Evolutionary conservation across 1,284 basidiomycete species (phyloP).

Genomic region (Blastosporella zonata): DNA sequence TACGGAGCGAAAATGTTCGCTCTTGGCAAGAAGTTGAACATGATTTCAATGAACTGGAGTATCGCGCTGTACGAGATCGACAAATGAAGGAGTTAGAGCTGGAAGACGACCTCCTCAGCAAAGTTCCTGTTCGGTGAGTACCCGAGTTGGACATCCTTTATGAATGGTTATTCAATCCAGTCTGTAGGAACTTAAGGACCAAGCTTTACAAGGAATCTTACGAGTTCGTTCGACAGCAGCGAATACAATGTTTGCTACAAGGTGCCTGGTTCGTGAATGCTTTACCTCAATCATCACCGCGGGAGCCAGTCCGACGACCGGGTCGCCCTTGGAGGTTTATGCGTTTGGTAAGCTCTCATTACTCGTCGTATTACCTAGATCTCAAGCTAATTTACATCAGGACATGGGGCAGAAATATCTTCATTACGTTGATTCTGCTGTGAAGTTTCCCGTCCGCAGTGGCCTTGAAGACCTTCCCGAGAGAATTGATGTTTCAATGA

Average conservation of each 20-base stretch:
- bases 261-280: conserved; percentile 92
- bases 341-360: conserved; percentile 62
- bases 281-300: conserved; percentile 48
- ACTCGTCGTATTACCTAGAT: neutral
- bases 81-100: conserved; percentile 94
- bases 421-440: conserved; percentile 77
- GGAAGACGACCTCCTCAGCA: conserved; percentile 87
- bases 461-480: conserved; percentile 88
- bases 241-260: conserved; percentile 83
- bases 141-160: neutral
- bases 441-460: conserved; percentile 74
- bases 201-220: conserved; percentile 90
- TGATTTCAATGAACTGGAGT: conserved; percentile 85
- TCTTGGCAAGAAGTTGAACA: conserved; percentile 85
- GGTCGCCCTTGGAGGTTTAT: conserved; percentile 75
- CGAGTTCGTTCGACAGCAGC: conserved; percentile 89
- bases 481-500: conserved; percentile 74
- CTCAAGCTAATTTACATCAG: conserved; percentile 32
- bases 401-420: conserved; percentile 76
- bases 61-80: conserved; percentile 82
- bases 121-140: conserved; percentile 77
- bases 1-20: conserved; percentile 74
- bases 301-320: conserved; percentile 53
- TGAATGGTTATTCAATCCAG: conserved; percentile 8
- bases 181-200: conserved; percentile 74